phyloP scores from a whole-genome alignment of 345 rosid genomes.

The Populus alba region DNA sequence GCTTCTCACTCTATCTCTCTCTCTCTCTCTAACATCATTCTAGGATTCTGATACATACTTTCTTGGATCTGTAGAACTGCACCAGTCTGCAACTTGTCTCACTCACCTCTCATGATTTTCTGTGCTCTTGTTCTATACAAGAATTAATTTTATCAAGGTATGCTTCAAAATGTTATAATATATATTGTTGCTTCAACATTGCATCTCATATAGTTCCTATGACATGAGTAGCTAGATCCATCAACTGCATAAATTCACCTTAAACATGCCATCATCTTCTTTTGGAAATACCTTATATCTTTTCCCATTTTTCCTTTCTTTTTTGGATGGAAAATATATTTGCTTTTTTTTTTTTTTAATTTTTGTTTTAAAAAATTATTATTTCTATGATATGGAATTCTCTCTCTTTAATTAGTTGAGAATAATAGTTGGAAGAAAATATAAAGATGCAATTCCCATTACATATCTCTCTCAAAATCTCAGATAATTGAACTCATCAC shows the following conservation, averaged over 20 bases:
- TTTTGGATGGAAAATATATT: background rate
- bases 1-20: slow-evolving; percentile 24
- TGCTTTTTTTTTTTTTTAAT: no score
- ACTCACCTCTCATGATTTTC: slow-evolving; percentile 20
- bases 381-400: background rate
- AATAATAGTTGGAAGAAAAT: background rate
- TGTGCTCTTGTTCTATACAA: slow-evolving; percentile 11
- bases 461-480: no score
- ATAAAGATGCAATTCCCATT: background rate
- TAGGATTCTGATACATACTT: slow-evolving; percentile 18
- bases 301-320: background rate
- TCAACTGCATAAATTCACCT: background rate
- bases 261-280: background rate
- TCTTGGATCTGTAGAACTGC: slow-evolving; percentile 45
- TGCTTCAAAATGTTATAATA: background rate
- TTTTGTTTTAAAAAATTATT: no score
- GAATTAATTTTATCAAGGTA: slow-evolving; percentile 16
- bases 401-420: background rate
- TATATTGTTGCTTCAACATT: background rate
- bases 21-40: slow-evolving; percentile 15
- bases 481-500: no score
- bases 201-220: background rate
- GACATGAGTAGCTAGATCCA: background rate
- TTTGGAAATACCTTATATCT: background rate
- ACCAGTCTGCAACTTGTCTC: slow-evolving; percentile 23